These are phyloP conservation scores for Zygotorulaspora florentina DNA, from an alignment of 805 yeast genomes.

Conservation along the genomic window DNA sequence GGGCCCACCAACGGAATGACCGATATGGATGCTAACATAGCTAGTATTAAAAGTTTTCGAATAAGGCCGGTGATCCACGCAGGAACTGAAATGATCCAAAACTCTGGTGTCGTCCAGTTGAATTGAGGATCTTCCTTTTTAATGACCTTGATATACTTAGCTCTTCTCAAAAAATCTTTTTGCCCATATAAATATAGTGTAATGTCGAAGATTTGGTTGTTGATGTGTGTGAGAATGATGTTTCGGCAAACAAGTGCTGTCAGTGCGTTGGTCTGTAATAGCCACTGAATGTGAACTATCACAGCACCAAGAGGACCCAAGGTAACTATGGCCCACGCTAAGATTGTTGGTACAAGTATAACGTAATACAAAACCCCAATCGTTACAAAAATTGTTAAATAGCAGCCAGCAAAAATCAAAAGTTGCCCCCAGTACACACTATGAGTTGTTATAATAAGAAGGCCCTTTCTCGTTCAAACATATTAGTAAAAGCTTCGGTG, in stretches of 20 bases:
- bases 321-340: conserved; percentile 24
- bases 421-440: conserved; percentile 30
- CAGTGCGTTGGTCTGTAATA: conserved; percentile 28
- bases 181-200: conserved; percentile 19
- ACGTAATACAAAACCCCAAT: conserved; percentile 25
- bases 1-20: conserved; percentile 37
- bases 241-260: conserved; percentile 24
- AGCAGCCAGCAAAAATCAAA: conserved; percentile 23
- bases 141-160: conserved; percentile 10
- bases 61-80: conserved; percentile 7
- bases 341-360: conserved; percentile 26
- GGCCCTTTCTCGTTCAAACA: conserved; percentile 19
- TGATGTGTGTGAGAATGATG: conserved; percentile 24
- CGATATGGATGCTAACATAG: conserved; percentile 20
- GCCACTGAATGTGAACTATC: conserved; percentile 31
- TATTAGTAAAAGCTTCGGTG: conserved; percentile 2
- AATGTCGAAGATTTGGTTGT: conserved; percentile 23
- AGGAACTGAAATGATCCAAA: conserved; percentile 22
- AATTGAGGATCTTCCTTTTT: neutral
- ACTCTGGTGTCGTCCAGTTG: conserved; percentile 9
- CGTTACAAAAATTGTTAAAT: conserved; percentile 19
- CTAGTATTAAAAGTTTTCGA: conserved; percentile 8
- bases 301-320: conserved; percentile 34
- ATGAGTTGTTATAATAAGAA: conserved; percentile 22
- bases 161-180: conserved; percentile 14